phyloP scores from a whole-genome alignment of 805 yeast species.

The Candida caryicola region DNA sequence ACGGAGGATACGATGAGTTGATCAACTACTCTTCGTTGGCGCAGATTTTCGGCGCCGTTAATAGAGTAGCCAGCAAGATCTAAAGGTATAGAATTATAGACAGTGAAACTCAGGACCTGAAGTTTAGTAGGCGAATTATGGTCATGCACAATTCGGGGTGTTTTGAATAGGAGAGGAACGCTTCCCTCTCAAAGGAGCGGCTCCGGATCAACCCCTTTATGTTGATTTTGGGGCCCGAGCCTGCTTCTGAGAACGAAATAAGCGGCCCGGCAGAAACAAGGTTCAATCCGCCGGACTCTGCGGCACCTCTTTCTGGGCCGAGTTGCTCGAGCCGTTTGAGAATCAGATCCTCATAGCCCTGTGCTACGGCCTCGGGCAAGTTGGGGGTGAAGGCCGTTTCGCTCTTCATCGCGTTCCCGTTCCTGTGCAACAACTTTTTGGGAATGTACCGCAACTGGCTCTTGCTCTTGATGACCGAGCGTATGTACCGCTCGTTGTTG shows the following conservation, averaged over 20 bases:
- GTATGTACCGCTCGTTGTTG: constrained; percentile 19
- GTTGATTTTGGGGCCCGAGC: too few relatives aligned
- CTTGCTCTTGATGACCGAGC: constrained; percentile 13
- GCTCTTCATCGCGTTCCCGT: constrained; percentile 5
- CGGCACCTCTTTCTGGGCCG: too few relatives aligned
- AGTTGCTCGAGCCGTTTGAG: too few relatives aligned
- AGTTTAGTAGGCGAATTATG: background rate
- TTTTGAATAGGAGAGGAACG: constrained; percentile 14
- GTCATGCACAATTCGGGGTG: constrained; percentile 14
- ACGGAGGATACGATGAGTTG: constrained; percentile 9
- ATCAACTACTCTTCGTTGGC: constrained; percentile 18
- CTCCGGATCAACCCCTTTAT: background rate
- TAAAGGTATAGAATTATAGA: constrained; percentile 1
- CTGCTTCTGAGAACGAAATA: too few relatives aligned
- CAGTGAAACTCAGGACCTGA: background rate
- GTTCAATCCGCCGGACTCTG: too few relatives aligned
- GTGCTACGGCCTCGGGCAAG: constrained; percentile 9
- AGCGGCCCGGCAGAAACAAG: too few relatives aligned
- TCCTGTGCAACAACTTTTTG: constrained; percentile 19
- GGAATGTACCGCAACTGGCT: constrained; percentile 25
- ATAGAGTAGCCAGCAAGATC: constrained; percentile 11
- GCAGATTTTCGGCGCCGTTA: constrained; percentile 17
- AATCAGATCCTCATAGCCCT: constrained; percentile 5
- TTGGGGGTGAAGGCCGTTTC: constrained; percentile 9
- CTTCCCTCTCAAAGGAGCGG: constrained; percentile 1